Conservation (phyloP, 768 basidiomycete genomes). For the Boletus vinaceobasis region DNA sequence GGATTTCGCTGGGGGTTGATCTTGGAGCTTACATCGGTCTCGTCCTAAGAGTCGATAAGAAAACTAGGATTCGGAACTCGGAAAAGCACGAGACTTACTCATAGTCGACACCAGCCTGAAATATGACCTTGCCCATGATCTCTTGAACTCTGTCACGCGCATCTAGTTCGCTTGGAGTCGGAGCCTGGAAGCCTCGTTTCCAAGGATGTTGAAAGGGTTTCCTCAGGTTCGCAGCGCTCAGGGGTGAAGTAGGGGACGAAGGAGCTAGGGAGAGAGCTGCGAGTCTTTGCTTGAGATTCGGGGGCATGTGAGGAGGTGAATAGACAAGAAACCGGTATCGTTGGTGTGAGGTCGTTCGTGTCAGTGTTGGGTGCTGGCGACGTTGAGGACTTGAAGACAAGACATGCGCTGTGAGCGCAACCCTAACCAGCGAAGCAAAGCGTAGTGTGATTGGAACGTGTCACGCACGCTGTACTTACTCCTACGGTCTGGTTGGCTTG, state of each 20-base stretch:
- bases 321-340: not conserved
- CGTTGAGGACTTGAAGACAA: not conserved
- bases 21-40: conserved; percentile 69
- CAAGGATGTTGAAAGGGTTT: conserved; percentile 53
- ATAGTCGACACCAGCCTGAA: conserved; percentile 86
- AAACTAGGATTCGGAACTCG: conserved; percentile 5
- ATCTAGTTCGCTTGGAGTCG: conserved; percentile 24
- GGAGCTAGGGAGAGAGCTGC: conserved; percentile 56
- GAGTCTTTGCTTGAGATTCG: conserved; percentile 64
- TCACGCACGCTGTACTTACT: not conserved
- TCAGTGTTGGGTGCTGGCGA: not conserved
- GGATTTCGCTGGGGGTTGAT: not conserved
- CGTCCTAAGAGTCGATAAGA: conserved; percentile 48
- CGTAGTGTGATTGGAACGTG: conserved; percentile 5
- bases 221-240: conserved; percentile 20
- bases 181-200: conserved; percentile 38
- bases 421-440: conserved; percentile 2
- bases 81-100: conserved; percentile 53
- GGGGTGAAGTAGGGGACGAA: conserved; percentile 45
- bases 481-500: not conserved
- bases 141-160: conserved; percentile 52
- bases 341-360: not conserved
- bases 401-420: conserved; percentile 13
- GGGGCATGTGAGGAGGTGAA: conserved; percentile 18
- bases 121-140: conserved; percentile 70